A percentile compares a stretch with the other conserved stretches of the same genome.
Evolutionary conservation across 768 basidiomycete genomes (phyloP).

Genomic region (Exsudoporus frostii): DNA sequence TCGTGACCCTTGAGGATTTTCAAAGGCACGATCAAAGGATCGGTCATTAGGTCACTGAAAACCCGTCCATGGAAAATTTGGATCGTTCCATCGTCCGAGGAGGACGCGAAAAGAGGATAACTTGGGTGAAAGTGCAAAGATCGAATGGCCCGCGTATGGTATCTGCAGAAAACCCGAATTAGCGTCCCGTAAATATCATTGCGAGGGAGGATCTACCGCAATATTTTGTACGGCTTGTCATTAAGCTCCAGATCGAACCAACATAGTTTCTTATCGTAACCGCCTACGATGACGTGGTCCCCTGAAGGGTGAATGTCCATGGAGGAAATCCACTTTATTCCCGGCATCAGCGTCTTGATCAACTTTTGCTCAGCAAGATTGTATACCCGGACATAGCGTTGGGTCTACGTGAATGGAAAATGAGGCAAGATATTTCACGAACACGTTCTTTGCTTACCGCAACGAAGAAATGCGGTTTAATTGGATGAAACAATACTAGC

Average conservation of each 20-base stretch:
- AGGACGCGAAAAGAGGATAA: constrained; percentile 94
- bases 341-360: constrained; percentile 90
- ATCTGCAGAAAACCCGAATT: constrained; percentile 45
- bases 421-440: constrained; percentile 11
- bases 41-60: constrained; percentile 93
- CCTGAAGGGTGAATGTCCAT: constrained; percentile 96
- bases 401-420: constrained; percentile 57
- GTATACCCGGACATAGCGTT: constrained; percentile 94
- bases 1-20: constrained; percentile 95
- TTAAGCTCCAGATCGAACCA: constrained; percentile 99
- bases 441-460: constrained; percentile 59
- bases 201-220: constrained; percentile 54
- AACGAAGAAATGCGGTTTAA: constrained; percentile 94
- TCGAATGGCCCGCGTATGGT: constrained; percentile 91
- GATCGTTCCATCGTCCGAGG: constrained; percentile 95
- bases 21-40: constrained; percentile 95
- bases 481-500: constrained; percentile 90
- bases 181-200: constrained; percentile 5
- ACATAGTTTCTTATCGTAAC: constrained; percentile 95
- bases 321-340: constrained; percentile 94
- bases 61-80: constrained; percentile 96
- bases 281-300: constrained; percentile 95
- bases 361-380: constrained; percentile 92
- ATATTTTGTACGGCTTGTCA: constrained; percentile 94
- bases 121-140: constrained; percentile 90